Conservation (phyloP, 2,329 filamentous ascomycete genomes). For the Ascomycota sp. region DNA sequence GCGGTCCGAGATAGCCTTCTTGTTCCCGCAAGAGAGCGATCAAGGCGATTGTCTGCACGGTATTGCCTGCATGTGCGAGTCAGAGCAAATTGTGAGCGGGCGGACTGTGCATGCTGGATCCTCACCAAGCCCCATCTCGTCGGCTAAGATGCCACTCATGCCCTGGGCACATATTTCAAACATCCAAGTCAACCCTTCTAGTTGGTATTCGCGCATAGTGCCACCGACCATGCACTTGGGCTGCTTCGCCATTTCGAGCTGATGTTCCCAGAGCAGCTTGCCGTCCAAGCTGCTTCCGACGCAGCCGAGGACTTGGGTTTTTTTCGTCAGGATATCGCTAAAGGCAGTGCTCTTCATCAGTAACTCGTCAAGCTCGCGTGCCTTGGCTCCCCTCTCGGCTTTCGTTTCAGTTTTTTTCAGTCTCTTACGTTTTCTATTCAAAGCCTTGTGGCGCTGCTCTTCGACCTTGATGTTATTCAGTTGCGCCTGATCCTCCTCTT, state of each 20-base stretch:
- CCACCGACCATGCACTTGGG: conserved; percentile 71
- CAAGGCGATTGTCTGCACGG: conserved; percentile 73
- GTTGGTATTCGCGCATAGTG: conserved; percentile 81
- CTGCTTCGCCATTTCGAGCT: conserved; percentile 65
- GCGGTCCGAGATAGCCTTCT: conserved; percentile 64
- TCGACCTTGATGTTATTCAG: conserved; percentile 26
- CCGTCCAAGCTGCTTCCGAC: conserved; percentile 41
- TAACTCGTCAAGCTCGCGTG: conserved; percentile 36
- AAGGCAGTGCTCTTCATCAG: conserved; percentile 39
- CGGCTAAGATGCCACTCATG: conserved; percentile 75
- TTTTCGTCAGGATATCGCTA: conserved; percentile 40
- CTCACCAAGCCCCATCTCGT: conserved; percentile 72
- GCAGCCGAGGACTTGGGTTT: conserved; percentile 40
- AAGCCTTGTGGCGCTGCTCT: conserved; percentile 19
- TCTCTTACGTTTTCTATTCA: conserved; percentile 18
- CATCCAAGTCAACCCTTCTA: conserved; percentile 92
- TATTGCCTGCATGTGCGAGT: conserved; percentile 41
- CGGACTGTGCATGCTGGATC: conserved; percentile 2
- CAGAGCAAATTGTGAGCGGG: neutral
- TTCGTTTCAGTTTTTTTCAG: conserved; percentile 32
- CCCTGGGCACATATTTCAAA: conserved; percentile 65
- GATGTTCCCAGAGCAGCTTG: conserved; percentile 37
- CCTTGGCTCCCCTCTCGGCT: conserved; percentile 35
- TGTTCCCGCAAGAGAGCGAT: conserved; percentile 76
- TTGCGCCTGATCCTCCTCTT: conserved; percentile 16